A percentile compares a stretch with the other conserved stretches of the same genome.
Conservation (phyloP, 2,329 filamentous ascomycete species). For the Ophiostoma himal-ulmi region DNA sequence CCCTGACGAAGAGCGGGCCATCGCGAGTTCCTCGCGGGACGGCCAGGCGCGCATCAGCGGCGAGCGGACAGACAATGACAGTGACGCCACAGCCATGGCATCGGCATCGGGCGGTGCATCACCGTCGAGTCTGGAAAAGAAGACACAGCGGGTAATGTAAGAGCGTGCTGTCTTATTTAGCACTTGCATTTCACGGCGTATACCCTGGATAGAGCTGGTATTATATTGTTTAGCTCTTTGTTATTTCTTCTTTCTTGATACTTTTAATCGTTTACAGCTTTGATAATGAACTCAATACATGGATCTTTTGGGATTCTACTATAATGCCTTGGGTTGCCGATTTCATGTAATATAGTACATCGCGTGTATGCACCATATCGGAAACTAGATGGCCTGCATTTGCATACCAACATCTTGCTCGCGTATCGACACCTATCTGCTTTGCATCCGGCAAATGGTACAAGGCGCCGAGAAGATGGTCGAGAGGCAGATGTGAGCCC, state of each 20-base stretch:
- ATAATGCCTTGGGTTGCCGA: background rate
- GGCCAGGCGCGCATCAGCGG: background rate
- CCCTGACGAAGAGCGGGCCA: background rate
- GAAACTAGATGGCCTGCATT: background rate
- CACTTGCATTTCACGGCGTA: background rate
- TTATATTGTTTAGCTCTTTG: background rate
- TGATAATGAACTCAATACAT: background rate
- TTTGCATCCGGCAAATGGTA: background rate
- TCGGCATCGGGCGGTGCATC: background rate
- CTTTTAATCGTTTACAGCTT: background rate
- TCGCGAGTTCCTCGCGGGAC: background rate
- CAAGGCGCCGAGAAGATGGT: background rate
- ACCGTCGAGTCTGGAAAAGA: slow-evolving; percentile 3
- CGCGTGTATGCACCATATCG: background rate
- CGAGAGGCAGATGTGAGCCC: background rate
- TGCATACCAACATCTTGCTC: background rate
- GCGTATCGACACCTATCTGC: background rate
- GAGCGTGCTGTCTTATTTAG: background rate
- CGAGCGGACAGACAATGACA: slow-evolving; percentile 2
- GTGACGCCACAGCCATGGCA: background rate
- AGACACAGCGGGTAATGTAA: background rate
- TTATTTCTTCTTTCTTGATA: background rate
- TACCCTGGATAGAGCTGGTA: background rate
- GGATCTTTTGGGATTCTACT: background rate
- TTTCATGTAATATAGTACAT: background rate